Conservation (phyloP, 495 filamentous ascomycete genomes). For the Parathielavia hyrcaniae region DNA sequence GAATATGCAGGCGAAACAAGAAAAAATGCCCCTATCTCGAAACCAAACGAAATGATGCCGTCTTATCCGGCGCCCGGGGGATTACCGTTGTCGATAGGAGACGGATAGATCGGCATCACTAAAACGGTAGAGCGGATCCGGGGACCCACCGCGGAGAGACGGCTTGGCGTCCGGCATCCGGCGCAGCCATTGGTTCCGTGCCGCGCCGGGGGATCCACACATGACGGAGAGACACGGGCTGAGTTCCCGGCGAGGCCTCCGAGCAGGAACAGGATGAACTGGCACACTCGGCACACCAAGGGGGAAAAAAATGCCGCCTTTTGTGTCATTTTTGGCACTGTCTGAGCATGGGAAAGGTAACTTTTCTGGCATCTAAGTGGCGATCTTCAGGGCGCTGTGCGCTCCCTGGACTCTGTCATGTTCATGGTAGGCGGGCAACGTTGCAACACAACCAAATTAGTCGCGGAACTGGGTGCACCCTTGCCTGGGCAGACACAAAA, state of each 20-base stretch:
- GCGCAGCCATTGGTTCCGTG: constrained; percentile 3
- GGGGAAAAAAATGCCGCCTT: no score
- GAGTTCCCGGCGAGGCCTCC: not conserved
- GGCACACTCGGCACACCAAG: no score
- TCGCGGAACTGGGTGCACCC: no score
- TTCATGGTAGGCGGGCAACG: no score
- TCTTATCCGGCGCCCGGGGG: not conserved
- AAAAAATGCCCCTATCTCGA: not conserved
- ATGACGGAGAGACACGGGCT: no score
- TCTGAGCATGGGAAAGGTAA: no score
- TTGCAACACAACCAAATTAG: no score
- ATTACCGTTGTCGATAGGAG: not conserved
- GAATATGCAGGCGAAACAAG: not conserved
- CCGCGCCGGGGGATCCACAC: not conserved
- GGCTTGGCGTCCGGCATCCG: constrained; percentile 5
- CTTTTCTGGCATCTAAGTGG: no score
- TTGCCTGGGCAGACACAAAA: no score
- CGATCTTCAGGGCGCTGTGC: no score
- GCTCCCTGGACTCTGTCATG: no score
- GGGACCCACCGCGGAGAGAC: not conserved
- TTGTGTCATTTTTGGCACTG: no score
- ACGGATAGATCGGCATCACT: constrained; percentile 8
- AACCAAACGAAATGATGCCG: constrained; percentile 1
- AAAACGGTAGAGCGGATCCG: constrained; percentile 17
- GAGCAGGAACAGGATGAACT: not conserved